Evolutionary conservation across 495 filamentous ascomycete species (phyloP).

Genomic region (Penicillium macrosclerotiorum): DNA sequence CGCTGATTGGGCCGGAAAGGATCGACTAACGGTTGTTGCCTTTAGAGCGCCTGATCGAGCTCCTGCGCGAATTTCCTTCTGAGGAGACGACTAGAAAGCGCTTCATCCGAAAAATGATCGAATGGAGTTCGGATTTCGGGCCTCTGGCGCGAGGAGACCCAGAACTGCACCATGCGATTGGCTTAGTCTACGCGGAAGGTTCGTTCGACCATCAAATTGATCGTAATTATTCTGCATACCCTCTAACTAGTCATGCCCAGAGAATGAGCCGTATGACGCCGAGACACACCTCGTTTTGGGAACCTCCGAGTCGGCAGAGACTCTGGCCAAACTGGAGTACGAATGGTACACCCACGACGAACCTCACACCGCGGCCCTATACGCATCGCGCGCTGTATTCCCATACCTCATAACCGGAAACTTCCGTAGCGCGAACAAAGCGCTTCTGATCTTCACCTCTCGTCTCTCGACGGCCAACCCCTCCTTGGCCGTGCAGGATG

Average conservation of each 20-base stretch:
- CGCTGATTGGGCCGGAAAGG: too few species aligned
- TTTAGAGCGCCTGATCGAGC: slow-evolving; percentile 54
- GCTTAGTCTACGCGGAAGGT: slow-evolving; percentile 82
- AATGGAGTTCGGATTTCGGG: slow-evolving; percentile 82
- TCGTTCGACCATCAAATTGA: slow-evolving; percentile 3
- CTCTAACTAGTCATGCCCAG: slow-evolving; percentile 37
- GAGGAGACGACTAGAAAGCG: slow-evolving; percentile 89
- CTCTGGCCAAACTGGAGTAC: slow-evolving; percentile 79
- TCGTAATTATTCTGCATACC: background rate
- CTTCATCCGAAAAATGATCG: slow-evolving; percentile 83
- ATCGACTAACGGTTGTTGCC: too few species aligned
- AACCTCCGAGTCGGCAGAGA: slow-evolving; percentile 82
- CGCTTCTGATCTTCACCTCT: slow-evolving; percentile 75
- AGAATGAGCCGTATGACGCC: slow-evolving; percentile 86
- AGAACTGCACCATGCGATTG: slow-evolving; percentile 91
- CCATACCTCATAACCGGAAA: slow-evolving; percentile 91
- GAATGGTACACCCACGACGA: slow-evolving; percentile 91
- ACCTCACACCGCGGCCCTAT: slow-evolving; percentile 83
- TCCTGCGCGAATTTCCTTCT: slow-evolving; percentile 75
- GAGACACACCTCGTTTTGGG: slow-evolving; percentile 88
- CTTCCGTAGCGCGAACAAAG: slow-evolving; percentile 79
- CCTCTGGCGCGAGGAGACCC: slow-evolving; percentile 91
- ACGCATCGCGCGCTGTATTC: slow-evolving; percentile 84
- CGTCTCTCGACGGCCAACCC: slow-evolving; percentile 67
- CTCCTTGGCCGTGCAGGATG: slow-evolving; percentile 71